Evolutionary conservation across 1,284 basidiomycete genomes (phyloP).

Genomic region (Sphagnurus paluster): DNA sequence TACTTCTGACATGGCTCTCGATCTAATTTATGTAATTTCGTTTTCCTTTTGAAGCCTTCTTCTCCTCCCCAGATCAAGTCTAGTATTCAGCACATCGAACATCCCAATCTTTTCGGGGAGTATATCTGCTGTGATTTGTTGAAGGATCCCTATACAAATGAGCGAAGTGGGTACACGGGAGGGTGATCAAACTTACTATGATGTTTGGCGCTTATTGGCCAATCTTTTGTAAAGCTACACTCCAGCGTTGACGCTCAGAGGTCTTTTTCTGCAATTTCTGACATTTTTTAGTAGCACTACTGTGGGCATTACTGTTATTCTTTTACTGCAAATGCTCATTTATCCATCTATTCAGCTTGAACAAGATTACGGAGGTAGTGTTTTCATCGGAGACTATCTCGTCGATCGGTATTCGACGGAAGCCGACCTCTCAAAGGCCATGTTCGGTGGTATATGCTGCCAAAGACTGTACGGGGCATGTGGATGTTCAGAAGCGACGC

Average conservation of each 20-base stretch:
- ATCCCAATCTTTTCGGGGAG: constrained; percentile 37
- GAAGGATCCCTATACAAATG: constrained; percentile 25
- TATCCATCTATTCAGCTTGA: constrained; percentile 28
- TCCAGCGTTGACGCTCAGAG: constrained; percentile 40
- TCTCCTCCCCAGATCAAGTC: constrained; percentile 32
- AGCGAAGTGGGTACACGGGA: constrained; percentile 33
- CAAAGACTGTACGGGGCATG: too few species aligned
- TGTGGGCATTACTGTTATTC: constrained; percentile 20
- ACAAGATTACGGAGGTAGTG: constrained; percentile 28
- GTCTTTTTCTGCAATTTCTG: constrained; percentile 42
- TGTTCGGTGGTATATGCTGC: too few species aligned
- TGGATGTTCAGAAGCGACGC: too few species aligned
- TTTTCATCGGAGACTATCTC: constrained; percentile 30
- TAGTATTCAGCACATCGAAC: constrained; percentile 34
- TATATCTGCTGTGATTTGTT: constrained; percentile 43
- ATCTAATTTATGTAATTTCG: constrained; percentile 9
- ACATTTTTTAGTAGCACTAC: constrained; percentile 42
- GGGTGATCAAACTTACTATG: too few species aligned
- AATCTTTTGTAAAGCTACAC: constrained; percentile 29
- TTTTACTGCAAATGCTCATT: neutral
- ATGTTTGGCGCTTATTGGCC: neutral
- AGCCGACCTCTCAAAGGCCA: constrained; percentile 13
- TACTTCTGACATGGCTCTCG: neutral
- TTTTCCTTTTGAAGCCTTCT: too few species aligned
- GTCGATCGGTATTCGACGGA: constrained; percentile 23